Percentiles rank a stretch among this genome's conserved stretches.
These are phyloP conservation scores for Sphaerosporella brunnea DNA, from an alignment of 495 filamentous ascomycete genomes.

Conservation along the genomic window DNA sequence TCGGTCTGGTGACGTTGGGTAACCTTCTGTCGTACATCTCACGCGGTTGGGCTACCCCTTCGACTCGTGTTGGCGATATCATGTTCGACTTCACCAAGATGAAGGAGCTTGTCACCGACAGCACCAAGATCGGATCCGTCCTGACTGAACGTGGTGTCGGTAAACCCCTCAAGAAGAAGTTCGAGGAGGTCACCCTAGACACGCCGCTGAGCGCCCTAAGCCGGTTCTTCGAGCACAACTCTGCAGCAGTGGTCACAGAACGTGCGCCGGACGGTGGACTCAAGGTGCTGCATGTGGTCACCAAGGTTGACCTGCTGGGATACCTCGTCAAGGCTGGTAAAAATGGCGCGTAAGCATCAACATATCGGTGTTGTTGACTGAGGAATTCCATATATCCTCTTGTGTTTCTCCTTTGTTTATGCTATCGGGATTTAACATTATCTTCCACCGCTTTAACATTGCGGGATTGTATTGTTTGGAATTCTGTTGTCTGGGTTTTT, in stretches of 20 bases:
- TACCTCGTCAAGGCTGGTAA: slow-evolving; percentile 68
- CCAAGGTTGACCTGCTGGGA: slow-evolving; percentile 88
- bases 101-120: slow-evolving; percentile 72
- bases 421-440: too few species aligned
- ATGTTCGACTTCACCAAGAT: slow-evolving; percentile 91
- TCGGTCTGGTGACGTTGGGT: slow-evolving; percentile 81
- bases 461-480: too few species aligned
- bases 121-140: slow-evolving; percentile 39
- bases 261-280: slow-evolving; percentile 37
- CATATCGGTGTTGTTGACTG: too few species aligned
- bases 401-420: too few species aligned
- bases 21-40: slow-evolving; percentile 85
- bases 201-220: slow-evolving; percentile 69
- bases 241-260: slow-evolving; percentile 83
- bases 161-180: slow-evolving; percentile 45
- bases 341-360: too few species aligned
- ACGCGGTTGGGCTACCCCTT: slow-evolving; percentile 52
- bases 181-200: slow-evolving; percentile 82
- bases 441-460: too few species aligned
- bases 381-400: too few species aligned
- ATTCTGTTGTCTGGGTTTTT: too few species aligned
- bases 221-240: slow-evolving; percentile 95
- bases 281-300: slow-evolving; percentile 77
- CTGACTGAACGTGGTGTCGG: slow-evolving; percentile 13
- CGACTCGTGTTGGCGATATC: slow-evolving; percentile 60